Conservation (phyloP, 2,329 filamentous ascomycete species). For the Aspergillus texensis region DNA sequence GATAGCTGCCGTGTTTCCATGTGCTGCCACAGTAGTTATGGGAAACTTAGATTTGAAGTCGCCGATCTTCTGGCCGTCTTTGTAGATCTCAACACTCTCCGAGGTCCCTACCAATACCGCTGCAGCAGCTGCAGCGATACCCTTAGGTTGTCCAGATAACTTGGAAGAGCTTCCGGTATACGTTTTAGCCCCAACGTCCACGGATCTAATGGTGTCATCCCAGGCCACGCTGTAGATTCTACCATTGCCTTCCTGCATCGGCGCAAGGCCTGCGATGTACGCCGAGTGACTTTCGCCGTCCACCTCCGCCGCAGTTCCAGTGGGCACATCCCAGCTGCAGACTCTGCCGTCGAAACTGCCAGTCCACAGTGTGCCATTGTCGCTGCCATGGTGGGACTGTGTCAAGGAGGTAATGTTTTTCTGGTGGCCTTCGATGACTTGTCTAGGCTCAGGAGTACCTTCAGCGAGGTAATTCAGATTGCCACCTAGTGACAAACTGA, state of each 20-base stretch:
- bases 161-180: constrained; percentile 71
- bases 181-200: constrained; percentile 73
- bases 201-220: constrained; percentile 85
- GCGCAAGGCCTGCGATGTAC: constrained; percentile 76
- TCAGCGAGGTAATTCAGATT: constrained; percentile 86
- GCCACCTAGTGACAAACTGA: constrained; percentile 84
- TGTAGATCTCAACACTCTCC: constrained; percentile 61
- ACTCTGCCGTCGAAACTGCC: constrained; percentile 91
- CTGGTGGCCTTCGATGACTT: constrained; percentile 82
- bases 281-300: constrained; percentile 84
- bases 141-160: constrained; percentile 79
- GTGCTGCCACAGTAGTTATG: constrained; percentile 72
- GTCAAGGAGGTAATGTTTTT: constrained; percentile 83
- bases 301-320: constrained; percentile 69
- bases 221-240: constrained; percentile 85
- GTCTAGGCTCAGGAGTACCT: constrained; percentile 68
- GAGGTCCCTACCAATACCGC: constrained; percentile 62
- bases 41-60: constrained; percentile 64
- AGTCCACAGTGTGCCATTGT: constrained; percentile 71
- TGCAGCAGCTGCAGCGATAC: constrained; percentile 60
- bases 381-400: constrained; percentile 52
- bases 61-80: constrained; percentile 62
- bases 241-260: constrained; percentile 52
- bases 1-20: constrained; percentile 70
- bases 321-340: constrained; percentile 77